Percentiles rank a stretch among this genome's conserved stretches.
phyloP scores from a whole-genome alignment of 2,329 filamentous ascomycete genomes.

The Septoria petroselini region DNA sequence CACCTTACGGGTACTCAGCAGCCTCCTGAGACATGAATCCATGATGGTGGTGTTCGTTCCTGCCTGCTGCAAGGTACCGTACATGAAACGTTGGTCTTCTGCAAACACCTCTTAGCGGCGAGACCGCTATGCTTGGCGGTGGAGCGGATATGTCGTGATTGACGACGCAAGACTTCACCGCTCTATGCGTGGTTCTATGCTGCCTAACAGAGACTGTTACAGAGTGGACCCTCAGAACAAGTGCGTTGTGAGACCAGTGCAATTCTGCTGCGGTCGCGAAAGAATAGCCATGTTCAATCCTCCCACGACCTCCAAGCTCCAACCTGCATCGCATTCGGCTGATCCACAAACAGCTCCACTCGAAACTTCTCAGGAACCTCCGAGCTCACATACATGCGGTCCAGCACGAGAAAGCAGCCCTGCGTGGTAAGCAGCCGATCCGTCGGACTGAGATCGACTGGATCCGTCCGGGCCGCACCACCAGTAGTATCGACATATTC shows the following conservation, averaged over 20 bases:
- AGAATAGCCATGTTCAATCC: slow-evolving; percentile 36
- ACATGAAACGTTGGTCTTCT: slow-evolving; percentile 3
- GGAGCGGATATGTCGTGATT: no score
- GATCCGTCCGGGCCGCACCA: slow-evolving; percentile 63
- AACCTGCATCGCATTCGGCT: slow-evolving; percentile 43
- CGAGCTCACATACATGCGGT: slow-evolving; percentile 65
- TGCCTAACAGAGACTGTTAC: no score
- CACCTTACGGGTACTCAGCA: no score
- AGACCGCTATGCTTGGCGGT: slow-evolving; percentile 5
- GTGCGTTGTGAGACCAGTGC: no score
- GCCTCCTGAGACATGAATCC: no score
- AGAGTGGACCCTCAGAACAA: no score
- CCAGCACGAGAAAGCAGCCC: slow-evolving; percentile 76
- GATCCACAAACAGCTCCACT: slow-evolving; percentile 49
- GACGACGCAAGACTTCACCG: no score
- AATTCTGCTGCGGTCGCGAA: no score
- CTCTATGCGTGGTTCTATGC: no score
- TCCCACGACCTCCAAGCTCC: slow-evolving; percentile 49
- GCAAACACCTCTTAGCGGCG: no score
- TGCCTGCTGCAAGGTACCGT: neutral
- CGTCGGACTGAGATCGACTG: slow-evolving; percentile 70
- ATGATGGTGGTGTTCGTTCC: no score
- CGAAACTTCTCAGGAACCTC: slow-evolving; percentile 50
- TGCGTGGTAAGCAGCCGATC: slow-evolving; percentile 43
- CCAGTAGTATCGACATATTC: slow-evolving; percentile 65